Evolutionary conservation across 2,329 filamentous ascomycete genomes (phyloP).

Genomic region (Ceratocystis variospora): DNA sequence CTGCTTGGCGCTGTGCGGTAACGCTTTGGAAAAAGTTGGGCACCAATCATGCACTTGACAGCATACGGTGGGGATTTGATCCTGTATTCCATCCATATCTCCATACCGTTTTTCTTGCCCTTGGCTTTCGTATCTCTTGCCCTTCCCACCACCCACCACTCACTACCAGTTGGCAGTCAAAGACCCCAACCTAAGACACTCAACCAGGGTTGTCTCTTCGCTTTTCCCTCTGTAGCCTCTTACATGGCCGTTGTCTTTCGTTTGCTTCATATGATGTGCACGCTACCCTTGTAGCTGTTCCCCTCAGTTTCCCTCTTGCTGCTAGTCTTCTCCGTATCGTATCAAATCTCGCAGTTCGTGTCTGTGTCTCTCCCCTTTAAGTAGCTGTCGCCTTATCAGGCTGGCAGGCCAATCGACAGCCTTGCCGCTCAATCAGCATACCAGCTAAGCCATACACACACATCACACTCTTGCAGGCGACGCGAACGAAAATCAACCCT

Average conservation of each 20-base stretch:
- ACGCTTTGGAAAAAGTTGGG: background rate
- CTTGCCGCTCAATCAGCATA: background rate
- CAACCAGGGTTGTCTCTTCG: background rate
- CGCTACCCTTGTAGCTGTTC: background rate
- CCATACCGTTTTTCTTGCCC: background rate
- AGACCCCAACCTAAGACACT: too few species aligned
- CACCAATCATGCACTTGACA: slow-evolving; percentile 5
- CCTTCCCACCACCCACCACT: background rate
- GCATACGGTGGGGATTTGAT: background rate
- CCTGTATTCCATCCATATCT: background rate
- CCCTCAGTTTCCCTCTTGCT: background rate
- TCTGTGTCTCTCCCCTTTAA: background rate
- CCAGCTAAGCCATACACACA: background rate
- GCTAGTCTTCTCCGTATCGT: background rate
- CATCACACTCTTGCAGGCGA: background rate
- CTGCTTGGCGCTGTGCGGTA: background rate
- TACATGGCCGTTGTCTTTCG: background rate
- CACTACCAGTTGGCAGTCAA: too few species aligned
- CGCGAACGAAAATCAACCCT: background rate
- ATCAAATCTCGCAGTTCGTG: background rate
- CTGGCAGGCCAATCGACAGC: background rate
- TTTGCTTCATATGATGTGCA: background rate
- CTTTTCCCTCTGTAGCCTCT: background rate
- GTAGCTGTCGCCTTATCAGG: background rate
- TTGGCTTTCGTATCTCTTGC: background rate